Conservation (phyloP, 2,329 filamentous ascomycete species). For the Talaromyces rugulosus region DNA sequence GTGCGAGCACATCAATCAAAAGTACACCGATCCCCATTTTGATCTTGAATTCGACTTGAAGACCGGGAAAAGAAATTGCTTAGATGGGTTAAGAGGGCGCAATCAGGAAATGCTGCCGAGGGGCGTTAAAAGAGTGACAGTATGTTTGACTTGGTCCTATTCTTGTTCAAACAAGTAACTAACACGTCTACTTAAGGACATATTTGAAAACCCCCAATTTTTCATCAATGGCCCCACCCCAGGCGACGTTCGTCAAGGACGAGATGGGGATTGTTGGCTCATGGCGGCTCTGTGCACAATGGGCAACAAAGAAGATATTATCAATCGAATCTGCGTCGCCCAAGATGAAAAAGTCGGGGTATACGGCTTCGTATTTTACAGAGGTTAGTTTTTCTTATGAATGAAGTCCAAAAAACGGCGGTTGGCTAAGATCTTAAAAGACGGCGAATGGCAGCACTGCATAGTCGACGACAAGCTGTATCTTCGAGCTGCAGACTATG, state of each 20-base stretch:
- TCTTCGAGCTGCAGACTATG: slow-evolving; percentile 75
- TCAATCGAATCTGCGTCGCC: slow-evolving; percentile 70
- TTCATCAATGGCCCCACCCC: slow-evolving; percentile 73
- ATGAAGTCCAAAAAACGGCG: neutral
- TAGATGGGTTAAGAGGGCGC: slow-evolving; percentile 42
- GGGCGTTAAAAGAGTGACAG: slow-evolving; percentile 67
- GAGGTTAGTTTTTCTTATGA: slow-evolving; percentile 41
- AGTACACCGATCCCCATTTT: slow-evolving; percentile 83
- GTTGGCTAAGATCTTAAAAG: slow-evolving; percentile 32
- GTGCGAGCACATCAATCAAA: slow-evolving; percentile 74
- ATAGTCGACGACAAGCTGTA: slow-evolving; percentile 91
- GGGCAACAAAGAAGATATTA: slow-evolving; percentile 66
- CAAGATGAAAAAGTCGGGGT: slow-evolving; percentile 70
- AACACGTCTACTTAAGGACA: slow-evolving; percentile 50
- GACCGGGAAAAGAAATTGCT: slow-evolving; percentile 48
- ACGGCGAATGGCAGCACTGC: slow-evolving; percentile 87
- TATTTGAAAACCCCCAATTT: slow-evolving; percentile 73
- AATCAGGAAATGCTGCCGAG: slow-evolving; percentile 54
- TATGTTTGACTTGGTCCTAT: slow-evolving; percentile 23
- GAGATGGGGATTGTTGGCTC: slow-evolving; percentile 80
- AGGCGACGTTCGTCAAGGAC: slow-evolving; percentile 74
- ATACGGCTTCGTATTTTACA: slow-evolving; percentile 80
- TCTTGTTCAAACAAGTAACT: neutral
- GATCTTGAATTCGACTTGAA: slow-evolving; percentile 77
- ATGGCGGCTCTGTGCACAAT: slow-evolving; percentile 76